phyloP scores from a whole-genome alignment of 2,329 filamentous ascomycete species.

The Orbilia quercus region DNA sequence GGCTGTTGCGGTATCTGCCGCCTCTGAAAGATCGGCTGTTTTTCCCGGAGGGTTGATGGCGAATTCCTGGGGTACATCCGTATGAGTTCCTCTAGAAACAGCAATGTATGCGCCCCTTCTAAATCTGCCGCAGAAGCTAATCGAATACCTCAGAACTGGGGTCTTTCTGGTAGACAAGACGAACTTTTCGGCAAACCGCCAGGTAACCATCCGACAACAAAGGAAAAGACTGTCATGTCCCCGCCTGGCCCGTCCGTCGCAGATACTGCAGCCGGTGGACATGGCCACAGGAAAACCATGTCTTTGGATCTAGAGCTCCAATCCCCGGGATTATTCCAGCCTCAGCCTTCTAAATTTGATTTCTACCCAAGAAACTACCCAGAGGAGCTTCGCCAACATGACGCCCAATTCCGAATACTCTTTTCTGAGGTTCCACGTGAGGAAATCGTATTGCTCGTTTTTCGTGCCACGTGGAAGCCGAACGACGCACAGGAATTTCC shows the following conservation, averaged over 20 bases:
- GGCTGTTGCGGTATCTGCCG: slow-evolving; percentile 56
- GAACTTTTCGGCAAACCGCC: slow-evolving; percentile 33
- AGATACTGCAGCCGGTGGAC: slow-evolving; percentile 56
- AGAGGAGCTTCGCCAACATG: slow-evolving; percentile 81
- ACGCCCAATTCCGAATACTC: slow-evolving; percentile 90
- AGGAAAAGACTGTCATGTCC: slow-evolving; percentile 54
- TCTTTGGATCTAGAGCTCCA: slow-evolving; percentile 67
- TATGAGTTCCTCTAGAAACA: neutral
- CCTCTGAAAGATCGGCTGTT: slow-evolving; percentile 13
- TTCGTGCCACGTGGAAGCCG: slow-evolving; percentile 87
- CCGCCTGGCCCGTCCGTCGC: slow-evolving; percentile 60
- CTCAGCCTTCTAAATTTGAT: slow-evolving; percentile 8
- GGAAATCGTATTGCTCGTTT: slow-evolving; percentile 77
- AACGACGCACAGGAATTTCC: slow-evolving; percentile 81
- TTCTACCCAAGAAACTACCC: slow-evolving; percentile 81
- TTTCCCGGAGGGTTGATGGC: slow-evolving; percentile 47
- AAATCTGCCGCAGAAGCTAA: slow-evolving; percentile 7
- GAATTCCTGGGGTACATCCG: slow-evolving; percentile 53
- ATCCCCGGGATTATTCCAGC: slow-evolving; percentile 49
- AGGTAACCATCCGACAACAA: slow-evolving; percentile 57
- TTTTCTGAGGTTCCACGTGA: slow-evolving; percentile 79
- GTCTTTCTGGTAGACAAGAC: slow-evolving; percentile 18
- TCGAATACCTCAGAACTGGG: slow-evolving; percentile 29
- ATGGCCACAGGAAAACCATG: slow-evolving; percentile 68
- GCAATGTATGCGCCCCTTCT: neutral